Evolutionary conservation across 345 rosid genomes (phyloP).

Genomic region (Moricandia arvensis): DNA sequence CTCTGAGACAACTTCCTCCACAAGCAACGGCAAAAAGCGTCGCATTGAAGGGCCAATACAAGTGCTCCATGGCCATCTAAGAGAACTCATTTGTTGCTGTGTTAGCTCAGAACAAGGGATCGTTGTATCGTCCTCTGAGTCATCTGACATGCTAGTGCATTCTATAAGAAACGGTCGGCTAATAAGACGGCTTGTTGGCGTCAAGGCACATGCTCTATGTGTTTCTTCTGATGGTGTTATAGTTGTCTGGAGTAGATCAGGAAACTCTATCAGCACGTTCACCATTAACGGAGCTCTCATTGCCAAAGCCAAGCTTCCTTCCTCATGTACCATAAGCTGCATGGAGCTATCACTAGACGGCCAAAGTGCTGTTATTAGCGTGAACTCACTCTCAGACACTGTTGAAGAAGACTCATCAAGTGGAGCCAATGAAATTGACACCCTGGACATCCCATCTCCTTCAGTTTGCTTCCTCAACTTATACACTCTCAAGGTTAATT

Average conservation of each 20-base stretch:
- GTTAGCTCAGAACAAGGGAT: slow-evolving; percentile 85
- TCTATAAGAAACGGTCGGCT: slow-evolving; percentile 79
- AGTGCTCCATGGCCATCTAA: slow-evolving; percentile 78
- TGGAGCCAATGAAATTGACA: slow-evolving; percentile 34
- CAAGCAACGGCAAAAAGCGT: slow-evolving; percentile 36
- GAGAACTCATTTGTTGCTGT: slow-evolving; percentile 67
- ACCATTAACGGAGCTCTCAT: slow-evolving; percentile 70
- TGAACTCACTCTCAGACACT: slow-evolving; percentile 45
- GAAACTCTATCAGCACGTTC: slow-evolving; percentile 55
- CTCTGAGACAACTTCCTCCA: slow-evolving; percentile 45
- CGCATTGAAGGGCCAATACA: slow-evolving; percentile 92
- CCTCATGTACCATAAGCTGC: slow-evolving; percentile 64
- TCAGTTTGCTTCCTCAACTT: slow-evolving; percentile 81
- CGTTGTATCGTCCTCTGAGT: slow-evolving; percentile 68
- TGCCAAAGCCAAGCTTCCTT: slow-evolving; percentile 63
- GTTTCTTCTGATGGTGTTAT: slow-evolving; percentile 80
- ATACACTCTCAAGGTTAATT: slow-evolving; percentile 69
- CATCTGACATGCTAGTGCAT: slow-evolving; percentile 77
- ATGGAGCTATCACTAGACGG: slow-evolving; percentile 83
- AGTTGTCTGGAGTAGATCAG: slow-evolving; percentile 65
- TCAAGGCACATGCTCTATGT: slow-evolving; percentile 75
- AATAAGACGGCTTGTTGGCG: slow-evolving; percentile 68
- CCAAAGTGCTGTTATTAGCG: slow-evolving; percentile 60
- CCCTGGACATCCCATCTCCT: slow-evolving; percentile 55
- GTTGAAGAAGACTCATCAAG: slow-evolving; percentile 44